Conservation (phyloP, 202 grass and related monocot genomes). For the Carex sylvatica region DNA sequence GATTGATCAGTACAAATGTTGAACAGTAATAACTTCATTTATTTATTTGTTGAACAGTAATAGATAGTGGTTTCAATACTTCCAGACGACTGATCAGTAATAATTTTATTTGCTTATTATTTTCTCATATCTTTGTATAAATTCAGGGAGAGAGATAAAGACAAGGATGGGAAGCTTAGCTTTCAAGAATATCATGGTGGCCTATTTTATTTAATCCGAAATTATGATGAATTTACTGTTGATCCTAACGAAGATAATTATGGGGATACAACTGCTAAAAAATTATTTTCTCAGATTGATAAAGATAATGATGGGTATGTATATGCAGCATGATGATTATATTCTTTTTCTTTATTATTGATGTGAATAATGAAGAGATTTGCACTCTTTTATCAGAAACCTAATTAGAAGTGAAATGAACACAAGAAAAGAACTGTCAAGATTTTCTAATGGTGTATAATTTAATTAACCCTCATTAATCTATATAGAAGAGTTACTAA, state of each 20-base stretch:
- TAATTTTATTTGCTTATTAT: constrained; percentile 29
- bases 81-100: constrained; percentile 29
- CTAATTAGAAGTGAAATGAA: not conserved
- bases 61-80: not conserved
- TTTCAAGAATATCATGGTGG: constrained; percentile 87
- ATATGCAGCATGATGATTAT: constrained; percentile 16
- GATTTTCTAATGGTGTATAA: not conserved
- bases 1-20: not conserved
- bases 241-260: constrained; percentile 45
- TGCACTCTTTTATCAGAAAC: constrained; percentile 15
- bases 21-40: not conserved
- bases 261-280: constrained; percentile 77
- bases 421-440: not conserved
- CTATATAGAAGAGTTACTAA: not conserved
- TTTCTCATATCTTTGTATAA: not conserved
- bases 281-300: constrained; percentile 81
- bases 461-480: not conserved
- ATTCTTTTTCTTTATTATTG: constrained; percentile 18
- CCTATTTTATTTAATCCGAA: constrained; percentile 75
- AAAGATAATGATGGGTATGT: constrained; percentile 84
- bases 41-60: constrained; percentile 6
- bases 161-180: constrained; percentile 75
- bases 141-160: constrained; percentile 92
- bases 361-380: not conserved
- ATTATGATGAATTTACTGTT: constrained; percentile 56